phyloP scores from a whole-genome alignment of 148 eudicot species.

The Cornus controversa region DNA sequence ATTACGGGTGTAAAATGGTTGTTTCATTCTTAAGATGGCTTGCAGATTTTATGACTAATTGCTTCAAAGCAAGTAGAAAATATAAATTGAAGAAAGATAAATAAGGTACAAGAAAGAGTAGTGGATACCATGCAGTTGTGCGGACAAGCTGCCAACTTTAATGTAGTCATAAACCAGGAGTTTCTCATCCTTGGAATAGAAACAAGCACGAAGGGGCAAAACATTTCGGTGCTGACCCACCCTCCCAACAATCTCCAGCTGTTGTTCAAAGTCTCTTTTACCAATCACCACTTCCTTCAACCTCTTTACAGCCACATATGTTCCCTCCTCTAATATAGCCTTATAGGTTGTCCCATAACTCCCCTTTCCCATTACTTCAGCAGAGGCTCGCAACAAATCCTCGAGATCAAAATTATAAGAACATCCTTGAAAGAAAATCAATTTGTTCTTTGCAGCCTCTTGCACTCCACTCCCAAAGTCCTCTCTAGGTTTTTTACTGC shows the following conservation, averaged over 20 bases:
- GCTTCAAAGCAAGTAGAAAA: background rate
- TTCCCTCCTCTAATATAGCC: slow-evolving; percentile 88
- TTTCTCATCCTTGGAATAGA: slow-evolving; percentile 91
- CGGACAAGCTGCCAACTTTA: slow-evolving; percentile 61
- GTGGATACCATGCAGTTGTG: slow-evolving; percentile 69
- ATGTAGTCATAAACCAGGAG: slow-evolving; percentile 78
- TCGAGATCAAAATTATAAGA: slow-evolving; percentile 82
- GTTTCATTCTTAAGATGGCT: background rate
- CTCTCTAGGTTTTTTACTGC: slow-evolving; percentile 58
- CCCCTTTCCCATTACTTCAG: slow-evolving; percentile 94
- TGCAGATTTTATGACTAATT: background rate
- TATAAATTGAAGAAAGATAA: background rate
- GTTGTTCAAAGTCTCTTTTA: slow-evolving; percentile 87
- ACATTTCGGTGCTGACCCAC: slow-evolving; percentile 55
- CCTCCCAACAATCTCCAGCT: slow-evolving; percentile 72
- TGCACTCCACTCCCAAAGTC: slow-evolving; percentile 80
- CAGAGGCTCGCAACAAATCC: slow-evolving; percentile 89
- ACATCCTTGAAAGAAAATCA: slow-evolving; percentile 76
- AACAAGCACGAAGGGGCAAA: slow-evolving; percentile 84
- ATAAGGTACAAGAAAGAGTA: background rate
- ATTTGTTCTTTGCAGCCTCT: slow-evolving; percentile 70
- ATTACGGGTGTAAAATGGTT: background rate
- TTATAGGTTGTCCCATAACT: slow-evolving; percentile 83
- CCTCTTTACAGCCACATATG: slow-evolving; percentile 75
- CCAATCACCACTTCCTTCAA: slow-evolving; percentile 74